A percentile compares a stretch with the other conserved stretches of the same genome.
These are phyloP conservation scores for Ilyonectria mors-panacis DNA, from an alignment of 2,329 filamentous ascomycete genomes.

Conservation along the genomic window DNA sequence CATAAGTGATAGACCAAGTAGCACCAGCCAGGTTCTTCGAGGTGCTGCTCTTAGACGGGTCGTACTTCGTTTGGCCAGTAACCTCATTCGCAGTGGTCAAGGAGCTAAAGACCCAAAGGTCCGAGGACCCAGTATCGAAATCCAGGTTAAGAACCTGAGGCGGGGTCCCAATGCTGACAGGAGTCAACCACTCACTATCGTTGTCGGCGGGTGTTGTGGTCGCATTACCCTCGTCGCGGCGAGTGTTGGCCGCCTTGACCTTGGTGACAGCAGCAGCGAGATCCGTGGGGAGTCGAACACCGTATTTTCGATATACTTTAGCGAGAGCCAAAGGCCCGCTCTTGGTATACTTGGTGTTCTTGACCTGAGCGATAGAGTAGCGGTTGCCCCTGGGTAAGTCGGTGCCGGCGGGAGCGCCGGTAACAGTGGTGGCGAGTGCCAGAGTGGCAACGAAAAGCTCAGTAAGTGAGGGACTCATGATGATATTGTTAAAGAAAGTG, in stretches of 20 bases:
- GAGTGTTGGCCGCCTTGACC: conserved; percentile 13
- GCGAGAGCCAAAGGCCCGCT: conserved; percentile 53
- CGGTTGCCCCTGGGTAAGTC: not conserved
- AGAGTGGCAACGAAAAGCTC: conserved; percentile 19
- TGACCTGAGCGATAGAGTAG: conserved; percentile 55
- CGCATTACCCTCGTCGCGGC: conserved; percentile 48
- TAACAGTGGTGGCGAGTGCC: conserved; percentile 12
- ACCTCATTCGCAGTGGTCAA: conserved; percentile 55
- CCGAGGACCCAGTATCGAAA: conserved; percentile 63
- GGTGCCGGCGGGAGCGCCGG: conserved; percentile 18
- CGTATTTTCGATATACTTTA: conserved; percentile 56
- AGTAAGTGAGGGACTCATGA: conserved; percentile 13
- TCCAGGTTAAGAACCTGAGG: conserved; percentile 59
- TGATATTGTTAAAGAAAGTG: not conserved
- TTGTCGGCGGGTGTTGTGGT: conserved; percentile 47
- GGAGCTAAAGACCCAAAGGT: conserved; percentile 65
- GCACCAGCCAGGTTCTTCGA: conserved; percentile 54
- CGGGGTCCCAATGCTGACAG: conserved; percentile 60
- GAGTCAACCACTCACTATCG: conserved; percentile 57
- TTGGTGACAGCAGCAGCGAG: conserved; percentile 38
- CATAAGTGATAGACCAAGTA: conserved; percentile 61
- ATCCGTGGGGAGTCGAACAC: conserved; percentile 50
- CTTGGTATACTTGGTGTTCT: conserved; percentile 53
- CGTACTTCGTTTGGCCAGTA: conserved; percentile 57
- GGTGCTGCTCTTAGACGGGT: conserved; percentile 56